Evolutionary conservation across 305 asterid species (phyloP).

Genomic region (Rubia tinctorum): DNA sequence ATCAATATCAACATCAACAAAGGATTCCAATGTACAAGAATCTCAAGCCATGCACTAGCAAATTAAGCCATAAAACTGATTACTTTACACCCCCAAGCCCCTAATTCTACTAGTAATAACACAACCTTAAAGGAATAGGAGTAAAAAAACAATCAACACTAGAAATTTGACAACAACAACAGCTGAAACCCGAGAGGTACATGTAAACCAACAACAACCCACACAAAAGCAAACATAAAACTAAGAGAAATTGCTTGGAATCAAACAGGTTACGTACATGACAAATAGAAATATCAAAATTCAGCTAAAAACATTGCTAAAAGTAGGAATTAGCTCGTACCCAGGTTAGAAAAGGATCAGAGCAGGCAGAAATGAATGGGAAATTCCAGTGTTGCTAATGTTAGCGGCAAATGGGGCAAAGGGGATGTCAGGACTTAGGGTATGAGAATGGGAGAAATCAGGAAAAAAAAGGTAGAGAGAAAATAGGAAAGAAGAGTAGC

Average conservation of each 20-base stretch:
- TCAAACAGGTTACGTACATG: conserved; percentile 10
- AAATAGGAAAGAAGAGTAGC: conserved; percentile 3
- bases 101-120: conserved; percentile 17
- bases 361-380: too few relatives aligned
- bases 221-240: conserved; percentile 26
- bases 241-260: conserved; percentile 44
- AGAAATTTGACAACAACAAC: conserved; percentile 15
- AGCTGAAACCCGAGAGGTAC: conserved; percentile 22
- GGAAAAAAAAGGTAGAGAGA: too few relatives aligned
- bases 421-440: too few relatives aligned
- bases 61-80: conserved; percentile 17
- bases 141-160: conserved; percentile 25
- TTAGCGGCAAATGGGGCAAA: too few relatives aligned
- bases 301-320: too few relatives aligned
- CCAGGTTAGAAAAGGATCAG: too few relatives aligned
- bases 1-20: background rate
- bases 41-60: conserved; percentile 23
- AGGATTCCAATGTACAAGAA: conserved; percentile 16
- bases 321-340: too few relatives aligned
- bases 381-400: too few relatives aligned
- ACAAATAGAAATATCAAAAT: background rate
- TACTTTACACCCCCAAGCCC: conserved; percentile 20
- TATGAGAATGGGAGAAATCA: too few relatives aligned
- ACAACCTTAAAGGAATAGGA: conserved; percentile 12
- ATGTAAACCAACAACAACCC: conserved; percentile 31